Conservation (phyloP, 2,329 filamentous ascomycete species). For the Sarocladiaceae sp. region DNA sequence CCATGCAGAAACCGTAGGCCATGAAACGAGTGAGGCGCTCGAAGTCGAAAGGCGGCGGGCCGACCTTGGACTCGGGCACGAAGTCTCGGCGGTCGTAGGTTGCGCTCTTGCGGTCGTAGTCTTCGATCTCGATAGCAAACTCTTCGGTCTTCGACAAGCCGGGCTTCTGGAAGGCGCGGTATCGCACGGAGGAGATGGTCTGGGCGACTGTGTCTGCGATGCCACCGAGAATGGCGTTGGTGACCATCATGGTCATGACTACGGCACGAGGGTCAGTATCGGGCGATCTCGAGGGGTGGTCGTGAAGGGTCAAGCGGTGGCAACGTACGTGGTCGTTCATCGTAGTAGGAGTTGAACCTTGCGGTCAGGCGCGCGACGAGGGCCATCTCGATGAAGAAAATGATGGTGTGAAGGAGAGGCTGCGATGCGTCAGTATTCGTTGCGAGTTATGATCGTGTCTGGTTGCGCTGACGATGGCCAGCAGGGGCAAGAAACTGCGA, state of each 20-base stretch:
- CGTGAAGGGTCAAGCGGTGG: not conserved
- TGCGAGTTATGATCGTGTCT: slow-evolving; percentile 14
- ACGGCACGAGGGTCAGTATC: slow-evolving; percentile 9
- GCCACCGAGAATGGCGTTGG: slow-evolving; percentile 91
- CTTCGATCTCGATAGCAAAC: slow-evolving; percentile 82
- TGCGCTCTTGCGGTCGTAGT: slow-evolving; percentile 77
- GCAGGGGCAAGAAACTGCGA: not conserved
- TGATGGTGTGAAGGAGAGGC: slow-evolving; percentile 81
- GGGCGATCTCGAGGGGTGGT: not conserved
- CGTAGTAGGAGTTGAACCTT: slow-evolving; percentile 93
- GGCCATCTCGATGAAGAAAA: slow-evolving; percentile 85
- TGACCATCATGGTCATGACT: slow-evolving; percentile 98
- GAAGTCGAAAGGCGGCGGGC: slow-evolving; percentile 88
- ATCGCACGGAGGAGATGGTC: slow-evolving; percentile 77
- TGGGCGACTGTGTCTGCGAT: slow-evolving; percentile 96
- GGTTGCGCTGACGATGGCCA: slow-evolving; percentile 11
- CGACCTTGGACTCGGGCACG: slow-evolving; percentile 55
- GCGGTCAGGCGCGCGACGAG: slow-evolving; percentile 76
- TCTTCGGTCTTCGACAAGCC: slow-evolving; percentile 58
- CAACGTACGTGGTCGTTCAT: slow-evolving; percentile 71
- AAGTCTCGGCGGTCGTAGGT: slow-evolving; percentile 61
- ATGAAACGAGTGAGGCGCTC: slow-evolving; percentile 93
- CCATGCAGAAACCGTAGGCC: slow-evolving; percentile 96
- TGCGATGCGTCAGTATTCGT: slow-evolving; percentile 34
- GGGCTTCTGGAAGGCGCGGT: slow-evolving; percentile 60